Evolutionary conservation across 768 basidiomycete species (phyloP).

Genomic region (Auricularia heimuer): DNA sequence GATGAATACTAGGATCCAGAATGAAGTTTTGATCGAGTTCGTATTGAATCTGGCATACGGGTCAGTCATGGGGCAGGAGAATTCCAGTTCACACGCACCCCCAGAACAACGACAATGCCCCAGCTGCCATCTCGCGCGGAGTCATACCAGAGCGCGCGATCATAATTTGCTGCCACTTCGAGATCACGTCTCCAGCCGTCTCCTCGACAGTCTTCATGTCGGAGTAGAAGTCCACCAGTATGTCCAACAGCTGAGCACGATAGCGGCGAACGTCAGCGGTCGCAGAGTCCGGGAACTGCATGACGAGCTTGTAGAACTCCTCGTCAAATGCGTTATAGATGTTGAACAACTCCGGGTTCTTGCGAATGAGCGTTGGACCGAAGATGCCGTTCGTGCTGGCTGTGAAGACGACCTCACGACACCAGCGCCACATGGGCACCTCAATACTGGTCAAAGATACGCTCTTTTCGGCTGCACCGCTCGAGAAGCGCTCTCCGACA

Average conservation of each 20-base stretch:
- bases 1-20: slow-evolving; percentile 1
- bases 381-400: neutral
- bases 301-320: slow-evolving; percentile 1
- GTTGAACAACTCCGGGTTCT: neutral
- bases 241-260: neutral
- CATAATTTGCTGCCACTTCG: neutral
- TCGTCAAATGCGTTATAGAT: neutral
- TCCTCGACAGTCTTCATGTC: neutral
- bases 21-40: neutral
- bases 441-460: neutral
- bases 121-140: neutral
- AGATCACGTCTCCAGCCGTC: neutral
- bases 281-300: neutral
- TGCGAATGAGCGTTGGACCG: neutral
- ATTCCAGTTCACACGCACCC: neutral
- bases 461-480: neutral
- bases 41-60: neutral
- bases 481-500: neutral
- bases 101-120: neutral
- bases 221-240: neutral
- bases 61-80: neutral
- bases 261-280: neutral
- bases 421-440: neutral
- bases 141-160: neutral
- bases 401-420: neutral